Base-by-base conservation (phyloP, 305 asterid genomes). In the Rubia tinctorum region DNA sequence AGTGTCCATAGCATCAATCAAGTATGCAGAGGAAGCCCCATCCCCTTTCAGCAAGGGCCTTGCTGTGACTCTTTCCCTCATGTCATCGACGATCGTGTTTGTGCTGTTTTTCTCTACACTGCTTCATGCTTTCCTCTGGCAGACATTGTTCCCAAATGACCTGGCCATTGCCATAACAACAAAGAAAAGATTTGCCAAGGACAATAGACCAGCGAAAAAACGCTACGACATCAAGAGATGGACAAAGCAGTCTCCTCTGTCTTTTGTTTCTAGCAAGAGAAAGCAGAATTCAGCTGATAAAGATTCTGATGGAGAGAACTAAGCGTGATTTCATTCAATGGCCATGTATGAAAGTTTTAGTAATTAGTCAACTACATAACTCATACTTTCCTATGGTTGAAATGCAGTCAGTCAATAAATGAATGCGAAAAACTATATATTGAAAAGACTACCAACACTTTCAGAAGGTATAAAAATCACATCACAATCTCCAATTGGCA, bases 101-200 rank as follows among this genome's bases (percentile, higher is more conserved):
- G 71, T 89, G n/a, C 37, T 94, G 62, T 78, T 91, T 2, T 76
- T 90, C 20, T 88, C 98, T 60, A 94, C 98, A 0, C 84, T 94
- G 42, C 91, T 94, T 55, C 99, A 94, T 66, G 98, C 95, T 53
- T 84, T 94, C 44, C 71, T 86, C 20, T 91, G 98, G 98, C 76
- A 58, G 22, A 90, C 97, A 0, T 51, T 94, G 76, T 90, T 94
- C 86, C 99, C 99, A 7, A 94, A 94, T 27, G 99, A 94, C 76
- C 89, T 91, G 2, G 98, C 99, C 76, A 93, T 93, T 59, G 98
- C 98, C 84, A 90, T 90, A 37, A 88, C 95, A 2, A 87, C 95
- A 4, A 87, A 89, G 91, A 83, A 76, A 58, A 78, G 83, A 34
- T 80, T 66, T 2, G 80, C 71, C 45, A 84, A 86, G 78, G 90